Evolutionary conservation across 768 basidiomycete species (phyloP).

Genomic region (Phylloporus rhodoxanthus): DNA sequence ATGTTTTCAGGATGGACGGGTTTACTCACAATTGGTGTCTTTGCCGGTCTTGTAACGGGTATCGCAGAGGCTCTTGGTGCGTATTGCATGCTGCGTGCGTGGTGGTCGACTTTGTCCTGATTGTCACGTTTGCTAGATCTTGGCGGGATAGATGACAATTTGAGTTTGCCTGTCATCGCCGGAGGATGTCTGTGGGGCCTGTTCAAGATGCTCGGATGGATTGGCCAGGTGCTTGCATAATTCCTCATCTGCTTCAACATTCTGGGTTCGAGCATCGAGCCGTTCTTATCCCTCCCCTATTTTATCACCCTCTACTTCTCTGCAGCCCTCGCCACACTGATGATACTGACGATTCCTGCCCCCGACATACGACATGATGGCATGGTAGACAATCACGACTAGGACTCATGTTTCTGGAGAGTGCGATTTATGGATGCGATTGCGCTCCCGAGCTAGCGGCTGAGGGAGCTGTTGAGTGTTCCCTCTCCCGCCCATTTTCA

Average conservation of each 20-base stretch:
- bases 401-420: not conserved
- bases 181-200: slow-evolving; percentile 65
- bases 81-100: slow-evolving; percentile 24
- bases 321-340: not conserved
- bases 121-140: slow-evolving; percentile 48
- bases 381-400: not conserved
- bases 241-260: not conserved
- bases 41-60: slow-evolving; percentile 75
- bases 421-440: not conserved
- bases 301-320: not conserved
- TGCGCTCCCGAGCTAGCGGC: not conserved
- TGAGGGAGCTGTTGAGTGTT: not conserved
- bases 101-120: not conserved
- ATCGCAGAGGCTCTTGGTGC: slow-evolving; percentile 85
- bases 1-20: slow-evolving; percentile 36
- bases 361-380: not conserved
- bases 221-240: slow-evolving; percentile 23
- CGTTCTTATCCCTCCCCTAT: not conserved
- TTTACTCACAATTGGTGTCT: slow-evolving; percentile 48
- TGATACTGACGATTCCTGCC: not conserved
- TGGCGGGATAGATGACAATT: slow-evolving; percentile 80
- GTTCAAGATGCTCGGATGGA: slow-evolving; percentile 38
- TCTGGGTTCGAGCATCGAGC: not conserved
- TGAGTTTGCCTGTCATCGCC: slow-evolving; percentile 83
- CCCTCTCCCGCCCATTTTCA: not conserved